These are phyloP conservation scores for Schrenkiella parvula DNA, from an alignment of 345 rosid genomes.

Conservation along the genomic window DNA sequence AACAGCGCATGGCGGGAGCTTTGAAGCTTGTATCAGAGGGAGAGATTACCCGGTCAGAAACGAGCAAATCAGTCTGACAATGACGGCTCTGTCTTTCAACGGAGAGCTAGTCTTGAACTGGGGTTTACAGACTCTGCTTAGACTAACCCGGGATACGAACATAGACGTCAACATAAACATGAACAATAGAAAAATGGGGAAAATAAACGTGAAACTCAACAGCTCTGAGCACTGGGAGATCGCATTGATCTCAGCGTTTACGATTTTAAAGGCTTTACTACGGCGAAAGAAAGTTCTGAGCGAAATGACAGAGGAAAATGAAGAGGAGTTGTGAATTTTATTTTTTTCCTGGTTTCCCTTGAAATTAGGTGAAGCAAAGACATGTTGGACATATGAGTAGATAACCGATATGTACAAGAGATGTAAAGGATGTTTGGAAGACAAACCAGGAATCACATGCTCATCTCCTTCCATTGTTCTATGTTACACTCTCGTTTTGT, in stretches of 20 bases:
- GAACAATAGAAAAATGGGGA: slow-evolving; percentile 76
- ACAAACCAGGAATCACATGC: not conserved
- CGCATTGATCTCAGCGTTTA: slow-evolving; percentile 52
- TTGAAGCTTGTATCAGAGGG: slow-evolving; percentile 75
- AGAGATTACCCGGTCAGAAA: slow-evolving; percentile 71
- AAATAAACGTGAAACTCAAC: slow-evolving; percentile 54
- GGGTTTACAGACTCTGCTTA: slow-evolving; percentile 67
- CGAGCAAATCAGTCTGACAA: slow-evolving; percentile 48
- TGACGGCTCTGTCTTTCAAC: slow-evolving; percentile 63
- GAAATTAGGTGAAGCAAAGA: slow-evolving; percentile 4
- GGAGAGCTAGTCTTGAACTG: slow-evolving; percentile 68
- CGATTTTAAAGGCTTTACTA: slow-evolving; percentile 50
- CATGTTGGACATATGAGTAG: slow-evolving; percentile 19
- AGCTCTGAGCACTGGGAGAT: slow-evolving; percentile 69
- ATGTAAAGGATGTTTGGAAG: slow-evolving; percentile 6
- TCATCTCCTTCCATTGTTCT: slow-evolving; percentile 11
- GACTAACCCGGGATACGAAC: slow-evolving; percentile 49
- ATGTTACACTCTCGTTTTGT: slow-evolving; percentile 1
- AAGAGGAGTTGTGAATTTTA: slow-evolving; percentile 39
- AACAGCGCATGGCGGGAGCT: slow-evolving; percentile 69
- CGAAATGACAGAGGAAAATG: slow-evolving; percentile 32
- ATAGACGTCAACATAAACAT: slow-evolving; percentile 54
- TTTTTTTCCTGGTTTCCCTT: not conserved
- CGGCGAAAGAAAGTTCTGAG: slow-evolving; percentile 38
- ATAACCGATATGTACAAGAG: slow-evolving; percentile 9